phyloP scores from a whole-genome alignment of 1,284 basidiomycete genomes.

The Inonotus hispidus region DNA sequence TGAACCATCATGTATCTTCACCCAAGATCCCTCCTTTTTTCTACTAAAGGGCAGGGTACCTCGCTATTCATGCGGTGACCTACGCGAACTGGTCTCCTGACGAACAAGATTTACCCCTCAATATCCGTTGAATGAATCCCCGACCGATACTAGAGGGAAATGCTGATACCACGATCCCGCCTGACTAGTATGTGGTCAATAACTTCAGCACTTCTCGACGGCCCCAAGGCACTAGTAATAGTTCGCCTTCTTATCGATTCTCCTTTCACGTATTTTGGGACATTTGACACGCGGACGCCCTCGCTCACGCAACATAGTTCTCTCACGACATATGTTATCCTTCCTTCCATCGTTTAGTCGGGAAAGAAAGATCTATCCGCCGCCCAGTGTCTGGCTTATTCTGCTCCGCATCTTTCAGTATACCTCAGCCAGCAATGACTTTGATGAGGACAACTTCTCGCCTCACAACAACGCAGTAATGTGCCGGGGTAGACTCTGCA shows the following conservation, averaged over 20 bases:
- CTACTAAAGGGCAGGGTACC: too few species aligned
- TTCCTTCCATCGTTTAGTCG: not conserved
- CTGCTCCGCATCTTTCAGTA: not conserved
- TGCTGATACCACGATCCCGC: not conserved
- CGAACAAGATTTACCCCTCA: not conserved
- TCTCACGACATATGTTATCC: not conserved
- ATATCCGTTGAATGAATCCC: not conserved
- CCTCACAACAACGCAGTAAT: too few species aligned
- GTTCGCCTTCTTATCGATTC: too few species aligned
- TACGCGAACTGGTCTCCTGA: not conserved
- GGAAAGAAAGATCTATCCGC: not conserved
- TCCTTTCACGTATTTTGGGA: not conserved
- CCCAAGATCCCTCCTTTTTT: too few species aligned
- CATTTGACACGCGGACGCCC: not conserved
- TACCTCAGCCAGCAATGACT: not conserved
- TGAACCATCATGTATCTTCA: too few species aligned
- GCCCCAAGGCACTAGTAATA: not conserved
- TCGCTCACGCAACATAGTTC: not conserved
- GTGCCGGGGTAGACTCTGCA: not conserved
- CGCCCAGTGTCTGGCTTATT: not conserved
- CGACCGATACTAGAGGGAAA: too few species aligned
- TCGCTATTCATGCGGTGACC: too few species aligned
- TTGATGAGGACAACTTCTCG: not conserved
- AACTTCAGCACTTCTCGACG: not conserved
- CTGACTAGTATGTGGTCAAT: not conserved